phyloP scores from a whole-genome alignment of 1,139 yeast species.

The Sugiyamaella sp. region DNA sequence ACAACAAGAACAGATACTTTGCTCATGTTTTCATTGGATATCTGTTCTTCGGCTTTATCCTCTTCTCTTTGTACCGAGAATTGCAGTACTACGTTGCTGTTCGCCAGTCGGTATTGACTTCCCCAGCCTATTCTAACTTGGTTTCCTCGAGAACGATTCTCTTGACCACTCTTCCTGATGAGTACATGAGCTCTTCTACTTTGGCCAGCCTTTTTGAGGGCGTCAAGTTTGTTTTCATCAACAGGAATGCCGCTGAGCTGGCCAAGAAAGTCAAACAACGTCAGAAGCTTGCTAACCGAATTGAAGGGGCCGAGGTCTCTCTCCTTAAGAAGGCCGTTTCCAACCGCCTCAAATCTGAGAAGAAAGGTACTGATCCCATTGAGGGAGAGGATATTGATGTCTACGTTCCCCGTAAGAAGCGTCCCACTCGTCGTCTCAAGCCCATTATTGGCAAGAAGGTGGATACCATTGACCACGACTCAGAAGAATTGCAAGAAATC shows the following conservation, averaged over 20 bases:
- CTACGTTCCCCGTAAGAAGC: conserved; percentile 75
- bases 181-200: conserved; percentile 63
- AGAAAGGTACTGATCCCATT: conserved; percentile 49
- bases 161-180: conserved; percentile 77
- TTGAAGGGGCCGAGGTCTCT: conserved; percentile 71
- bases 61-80: conserved; percentile 80
- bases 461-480: conserved; percentile 74
- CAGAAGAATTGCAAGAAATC: conserved; percentile 65
- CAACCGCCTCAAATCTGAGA: conserved; percentile 61
- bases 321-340: conserved; percentile 64
- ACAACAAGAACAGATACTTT: conserved; percentile 64
- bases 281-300: conserved; percentile 57
- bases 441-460: conserved; percentile 80
- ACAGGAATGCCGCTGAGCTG: conserved; percentile 66
- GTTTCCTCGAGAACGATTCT: conserved; percentile 78
- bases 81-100: conserved; percentile 76
- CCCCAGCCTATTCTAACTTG: conserved; percentile 75
- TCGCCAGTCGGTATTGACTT: conserved; percentile 77
- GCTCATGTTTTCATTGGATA: conserved; percentile 87
- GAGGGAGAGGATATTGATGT: conserved; percentile 57
- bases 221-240: conserved; percentile 72
- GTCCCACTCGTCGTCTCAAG: conserved; percentile 71
- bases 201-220: conserved; percentile 64
- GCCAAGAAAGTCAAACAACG: conserved; percentile 62
- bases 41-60: conserved; percentile 69